Evolutionary conservation across 2,329 filamentous ascomycete species (phyloP), one percentile per base, ranked within the genome.

Genomic region (Fusarium longipes): DNA sequence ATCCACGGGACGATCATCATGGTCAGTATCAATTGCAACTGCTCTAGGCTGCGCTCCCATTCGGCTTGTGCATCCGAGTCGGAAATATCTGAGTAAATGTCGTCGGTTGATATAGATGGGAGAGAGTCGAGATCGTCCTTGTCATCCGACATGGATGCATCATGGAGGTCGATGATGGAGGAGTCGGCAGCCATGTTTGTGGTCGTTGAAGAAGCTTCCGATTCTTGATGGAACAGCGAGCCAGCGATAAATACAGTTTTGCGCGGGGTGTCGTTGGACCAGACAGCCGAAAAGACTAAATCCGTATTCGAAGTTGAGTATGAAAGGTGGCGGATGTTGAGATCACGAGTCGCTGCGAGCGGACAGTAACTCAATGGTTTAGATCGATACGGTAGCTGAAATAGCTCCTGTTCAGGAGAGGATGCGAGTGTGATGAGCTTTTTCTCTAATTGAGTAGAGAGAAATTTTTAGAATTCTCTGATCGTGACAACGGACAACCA

Each of bases 1-100:
- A 93, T 83, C 78, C 97, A 97, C 4, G 96, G 96, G 49, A 99
- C 91, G 71, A 98, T 80, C 47, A 98, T 91, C 93, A 99, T 97
- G 20, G 92, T 97, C 76, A 98, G 80, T 70, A 99, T 84, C 68
- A 98, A 84, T 82, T 99, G 93, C 62, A 99, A 81, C 81, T 99
- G 96, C 79, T 97, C 93, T 66, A 99, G 82, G 73, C 92, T 97
- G 74, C 94, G 92, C 73, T 95, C 91, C 96, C 96, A 99, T 81
- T 99, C 95, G 63, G 87, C 87, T 79, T 99, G 95, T 11, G 96
- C 96, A 76, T 98, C 95, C 36, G 91, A 93, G 62, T 91, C 83
- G 62, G 65, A 68, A 15, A 84, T 83, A 48, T 91, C 87, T 30
- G 82, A 83, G 69, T 83, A 83, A 49, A 81, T 73, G 33, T 90